Evolutionary conservation across 345 rosid genomes (phyloP).

Genomic region (Populus tremula): DNA sequence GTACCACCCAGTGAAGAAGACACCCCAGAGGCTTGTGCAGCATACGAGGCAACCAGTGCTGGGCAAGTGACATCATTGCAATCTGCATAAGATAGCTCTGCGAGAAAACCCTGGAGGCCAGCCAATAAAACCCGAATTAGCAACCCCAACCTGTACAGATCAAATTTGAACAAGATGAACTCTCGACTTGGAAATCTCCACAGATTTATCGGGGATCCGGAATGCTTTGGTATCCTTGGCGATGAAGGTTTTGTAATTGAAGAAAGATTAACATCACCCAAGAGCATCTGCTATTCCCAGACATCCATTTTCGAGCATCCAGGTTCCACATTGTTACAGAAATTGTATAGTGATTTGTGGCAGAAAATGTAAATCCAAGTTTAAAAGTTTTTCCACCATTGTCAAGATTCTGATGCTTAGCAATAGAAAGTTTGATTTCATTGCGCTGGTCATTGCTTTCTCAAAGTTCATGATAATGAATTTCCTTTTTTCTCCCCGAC

Average conservation of each 20-base stretch:
- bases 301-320: constrained; percentile 13
- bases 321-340: constrained; percentile 6
- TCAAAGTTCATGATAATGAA: background rate
- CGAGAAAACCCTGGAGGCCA: background rate
- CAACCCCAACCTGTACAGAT: constrained; percentile 25
- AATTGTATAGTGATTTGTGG: constrained; percentile 26
- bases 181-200: background rate
- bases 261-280: background rate
- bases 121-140: background rate
- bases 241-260: background rate
- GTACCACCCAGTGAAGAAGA: constrained; percentile 99
- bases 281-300: background rate
- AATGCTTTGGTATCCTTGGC: background rate
- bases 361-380: constrained; percentile 32
- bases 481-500: background rate
- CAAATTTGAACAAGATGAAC: constrained; percentile 9
- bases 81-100: constrained; percentile 49
- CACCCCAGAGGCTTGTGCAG: constrained; percentile 91
- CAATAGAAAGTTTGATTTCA: background rate
- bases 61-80: constrained; percentile 68
- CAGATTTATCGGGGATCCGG: background rate
- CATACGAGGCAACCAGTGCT: constrained; percentile 57
- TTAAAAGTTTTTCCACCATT: background rate
- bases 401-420: background rate
- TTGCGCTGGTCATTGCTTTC: background rate